Evolutionary conservation across 2,329 filamentous ascomycete genomes (phyloP).

Genomic region (Colletotrichum tamarilloi): DNA sequence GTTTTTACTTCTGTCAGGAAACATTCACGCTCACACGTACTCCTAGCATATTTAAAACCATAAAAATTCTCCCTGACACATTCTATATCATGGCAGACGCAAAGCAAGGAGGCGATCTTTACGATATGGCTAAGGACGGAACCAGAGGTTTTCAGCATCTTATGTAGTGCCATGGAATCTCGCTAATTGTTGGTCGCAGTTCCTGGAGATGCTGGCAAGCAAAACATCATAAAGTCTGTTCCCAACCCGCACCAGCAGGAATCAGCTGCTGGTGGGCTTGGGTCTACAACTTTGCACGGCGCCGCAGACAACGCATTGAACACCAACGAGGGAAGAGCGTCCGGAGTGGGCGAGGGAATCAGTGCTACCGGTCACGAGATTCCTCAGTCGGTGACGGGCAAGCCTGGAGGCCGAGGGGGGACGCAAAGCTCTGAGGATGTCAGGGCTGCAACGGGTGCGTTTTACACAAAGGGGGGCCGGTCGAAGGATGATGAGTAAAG

Average conservation of each 20-base stretch:
- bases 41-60: not conserved
- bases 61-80: too few relatives aligned
- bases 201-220: slow-evolving; percentile 13
- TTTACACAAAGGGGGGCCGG: not conserved
- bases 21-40: not conserved
- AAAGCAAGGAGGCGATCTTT: slow-evolving; percentile 16
- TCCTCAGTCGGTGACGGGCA: slow-evolving; percentile 11
- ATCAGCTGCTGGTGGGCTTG: not conserved
- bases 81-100: not conserved
- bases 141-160: not conserved
- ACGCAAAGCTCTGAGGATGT: slow-evolving; percentile 19
- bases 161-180: rapidly evolving
- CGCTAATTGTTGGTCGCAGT: not conserved
- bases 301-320: slow-evolving; percentile 9
- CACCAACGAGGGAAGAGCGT: slow-evolving; percentile 3
- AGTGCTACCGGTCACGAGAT: slow-evolving; percentile 6
- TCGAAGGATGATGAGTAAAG: not conserved
- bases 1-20: not conserved
- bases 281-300: slow-evolving; percentile 3
- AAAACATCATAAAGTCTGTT: slow-evolving; percentile 14
- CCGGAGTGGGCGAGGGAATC: slow-evolving; percentile 11
- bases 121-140: slow-evolving; percentile 18
- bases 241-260: slow-evolving; percentile 7
- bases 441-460: not conserved
- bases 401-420: slow-evolving; percentile 17